phyloP scores from a whole-genome alignment of 75 land plant genomes.

The Larix kaempferi region DNA sequence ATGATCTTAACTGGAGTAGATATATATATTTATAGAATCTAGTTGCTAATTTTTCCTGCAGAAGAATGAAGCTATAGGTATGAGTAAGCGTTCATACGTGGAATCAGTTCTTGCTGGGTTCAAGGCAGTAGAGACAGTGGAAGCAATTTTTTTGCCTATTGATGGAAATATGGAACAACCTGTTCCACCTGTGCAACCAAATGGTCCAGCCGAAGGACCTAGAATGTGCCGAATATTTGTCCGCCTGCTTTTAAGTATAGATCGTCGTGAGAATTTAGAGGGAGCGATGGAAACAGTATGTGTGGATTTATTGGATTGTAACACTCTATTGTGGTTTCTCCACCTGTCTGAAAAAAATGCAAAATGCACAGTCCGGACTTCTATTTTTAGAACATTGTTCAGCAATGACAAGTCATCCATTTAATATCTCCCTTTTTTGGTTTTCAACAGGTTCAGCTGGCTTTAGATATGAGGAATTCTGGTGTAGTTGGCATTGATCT shows the following conservation, averaged over 20 bases:
- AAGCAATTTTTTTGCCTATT: slow-evolving; percentile 32
- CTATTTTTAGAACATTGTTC: not conserved
- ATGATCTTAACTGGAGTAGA: slow-evolving; percentile 4
- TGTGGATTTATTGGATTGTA: not conserved
- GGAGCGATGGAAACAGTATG: slow-evolving; percentile 93
- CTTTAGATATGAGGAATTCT: slow-evolving; percentile 61
- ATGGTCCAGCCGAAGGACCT: slow-evolving; percentile 10
- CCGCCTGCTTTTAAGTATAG: slow-evolving; percentile 88
- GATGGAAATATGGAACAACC: not conserved
- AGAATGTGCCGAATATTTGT: slow-evolving; percentile 53
- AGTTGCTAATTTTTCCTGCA: slow-evolving; percentile 10
- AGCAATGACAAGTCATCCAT: not conserved
- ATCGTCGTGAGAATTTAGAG: slow-evolving; percentile 80
- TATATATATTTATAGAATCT: not conserved
- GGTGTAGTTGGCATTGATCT: slow-evolving; percentile 97
- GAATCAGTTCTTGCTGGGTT: slow-evolving; percentile 85
- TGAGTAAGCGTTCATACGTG: slow-evolving; percentile 90
- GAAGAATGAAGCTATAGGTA: slow-evolving; percentile 69
- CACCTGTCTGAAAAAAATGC: not conserved
- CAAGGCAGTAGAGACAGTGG: slow-evolving; percentile 46
- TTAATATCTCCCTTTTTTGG: not conserved
- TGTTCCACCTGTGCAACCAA: not conserved
- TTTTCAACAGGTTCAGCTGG: slow-evolving; percentile 68
- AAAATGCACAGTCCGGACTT: not conserved
- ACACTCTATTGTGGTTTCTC: not conserved